Evolutionary conservation across 2,329 filamentous ascomycete genomes (phyloP), one percentile per base, ranked within the genome.

Genomic region (Pseudonectria buxi): DNA sequence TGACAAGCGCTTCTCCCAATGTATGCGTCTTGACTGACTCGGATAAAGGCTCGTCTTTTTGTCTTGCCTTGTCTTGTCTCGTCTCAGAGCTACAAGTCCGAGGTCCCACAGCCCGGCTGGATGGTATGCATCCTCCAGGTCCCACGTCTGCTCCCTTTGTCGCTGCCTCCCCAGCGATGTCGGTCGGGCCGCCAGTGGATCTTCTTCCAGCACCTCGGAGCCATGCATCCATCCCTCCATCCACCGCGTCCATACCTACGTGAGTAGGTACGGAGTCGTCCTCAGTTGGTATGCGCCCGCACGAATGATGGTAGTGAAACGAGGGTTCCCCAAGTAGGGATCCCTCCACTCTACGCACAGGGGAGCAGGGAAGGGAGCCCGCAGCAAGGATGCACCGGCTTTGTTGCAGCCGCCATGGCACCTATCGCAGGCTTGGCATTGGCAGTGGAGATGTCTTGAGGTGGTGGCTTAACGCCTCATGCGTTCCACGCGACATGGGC

Each of bases 381-480:
- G 18, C 31, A 36, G 38, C 47, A 41, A 43, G 42, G 41, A 42
- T 35, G 28, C 36, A 32, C 50, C 48, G 50, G 44, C 38, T 37
- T 36, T 35, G 14, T 38, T 30, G 40, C 25, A 41, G 46, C n/a
- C 18, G 18, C 18, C 18, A 22, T 22, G 18, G 18, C 18, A 22
- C 18, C 18, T 22, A 22, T 22, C 18, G 9, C 18, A 5, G 9
- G 18, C 18, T 22, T 22, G 18, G 41, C 32, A 39, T 33, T 45
- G 43, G 41, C 37, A 28, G 33, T 44, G 39, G 47, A 47, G 43
- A 36, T 35, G 36, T 44, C 48, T 47, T 35, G 5, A 14, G 10
- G 24, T 7, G 14, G 22, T 53, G 43, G 33, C 46, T 40, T 37
- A 46, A 45, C 44, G 43, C 43, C 46, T 44, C 45, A 47, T 49